These are phyloP conservation scores for Macroventuria anomochaeta DNA, from an alignment of 2,329 filamentous ascomycete genomes.

Conservation along the genomic window DNA sequence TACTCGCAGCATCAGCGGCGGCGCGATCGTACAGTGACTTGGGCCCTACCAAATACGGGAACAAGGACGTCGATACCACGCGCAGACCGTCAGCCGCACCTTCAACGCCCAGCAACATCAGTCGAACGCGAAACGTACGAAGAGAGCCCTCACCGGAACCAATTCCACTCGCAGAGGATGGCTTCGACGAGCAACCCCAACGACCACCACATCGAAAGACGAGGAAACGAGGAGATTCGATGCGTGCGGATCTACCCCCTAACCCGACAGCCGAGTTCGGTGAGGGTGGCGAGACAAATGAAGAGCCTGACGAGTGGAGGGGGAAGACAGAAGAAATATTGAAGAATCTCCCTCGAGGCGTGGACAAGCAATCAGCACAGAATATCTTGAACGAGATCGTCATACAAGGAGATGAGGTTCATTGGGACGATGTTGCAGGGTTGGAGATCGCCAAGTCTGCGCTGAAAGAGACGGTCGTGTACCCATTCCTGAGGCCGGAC, in stretches of 20 bases:
- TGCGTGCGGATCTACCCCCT: conserved; percentile 40
- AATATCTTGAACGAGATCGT: conserved; percentile 97
- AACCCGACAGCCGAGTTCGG: conserved; percentile 41
- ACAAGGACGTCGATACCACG: conserved; percentile 6
- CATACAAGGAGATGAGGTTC: conserved; percentile 90
- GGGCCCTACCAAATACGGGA: conserved; percentile 25
- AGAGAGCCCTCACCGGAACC: conserved; percentile 30
- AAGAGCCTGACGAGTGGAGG: conserved; percentile 48
- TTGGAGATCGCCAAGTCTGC: conserved; percentile 89
- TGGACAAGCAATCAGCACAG: conserved; percentile 82
- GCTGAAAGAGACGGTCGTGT: conserved; percentile 93
- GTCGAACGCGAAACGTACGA: conserved; percentile 24
- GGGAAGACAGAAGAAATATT: conserved; percentile 58
- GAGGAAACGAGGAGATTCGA: conserved; percentile 38
- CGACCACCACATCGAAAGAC: conserved; percentile 36
- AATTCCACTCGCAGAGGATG: conserved; percentile 30
- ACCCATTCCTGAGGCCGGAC: conserved; percentile 93
- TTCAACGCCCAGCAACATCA: conserved; percentile 20
- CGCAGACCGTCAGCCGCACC: conserved; percentile 14
- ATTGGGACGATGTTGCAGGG: conserved; percentile 92
- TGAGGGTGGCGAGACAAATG: conserved; percentile 28
- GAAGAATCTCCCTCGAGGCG: conserved; percentile 78
- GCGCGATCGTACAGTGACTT: conserved; percentile 39
- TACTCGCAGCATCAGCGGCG: conserved; percentile 41
- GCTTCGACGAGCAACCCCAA: conserved; percentile 25